Evolutionary conservation across 1,284 basidiomycete genomes (phyloP), one percentile per base, ranked within the genome.

Genomic region (Amylostereum areolatum): DNA sequence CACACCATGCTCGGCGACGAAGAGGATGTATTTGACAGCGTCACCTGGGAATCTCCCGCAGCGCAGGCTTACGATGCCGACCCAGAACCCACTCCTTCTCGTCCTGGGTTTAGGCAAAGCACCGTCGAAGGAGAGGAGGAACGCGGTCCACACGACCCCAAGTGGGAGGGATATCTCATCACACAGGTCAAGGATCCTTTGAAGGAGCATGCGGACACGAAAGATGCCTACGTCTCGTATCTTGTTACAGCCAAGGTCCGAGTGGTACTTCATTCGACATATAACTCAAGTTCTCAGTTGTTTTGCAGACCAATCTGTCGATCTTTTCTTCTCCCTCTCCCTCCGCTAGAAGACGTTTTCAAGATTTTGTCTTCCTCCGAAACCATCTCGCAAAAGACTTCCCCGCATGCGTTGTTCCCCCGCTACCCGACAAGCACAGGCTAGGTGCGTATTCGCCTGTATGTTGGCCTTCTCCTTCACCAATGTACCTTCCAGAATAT

Each of bases 151-250:
- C 78, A 83, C 57, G 83, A 88, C 59, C 88, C 87, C 35, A 90
- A 89, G 65, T 95, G 92, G 92, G 87, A 89, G 62, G 92, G 92
- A 5, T 89, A 89, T 71, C 83, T 96, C 62, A 76, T 85, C 43
- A 89, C 93, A 11, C 77, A 80, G 48, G 92, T 99, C 53, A 83
- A 84, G 61, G 95, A 98, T 62, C 94, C 95, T 27, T 82, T 93
- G 54, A 97, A 97, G 67, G 96, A 98, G 69, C 80, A 97, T 44
- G 88, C 94, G 54, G 93, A 95, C 58, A 95, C 92, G 42, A 97
- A 96, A 71, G 95, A 98, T 65, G 87, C 91, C 51, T 98, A 93
- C 69, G 92, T 98, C 48, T 94, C 92, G 42, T 99, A 98, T 67
- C 75, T 94, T 39, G 92, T 99, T 36, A 79, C 84, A 28, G 92